These are phyloP conservation scores for Amaranthus cruentus DNA, from an alignment of 148 eudicot genomes.

Conservation along the genomic window DNA sequence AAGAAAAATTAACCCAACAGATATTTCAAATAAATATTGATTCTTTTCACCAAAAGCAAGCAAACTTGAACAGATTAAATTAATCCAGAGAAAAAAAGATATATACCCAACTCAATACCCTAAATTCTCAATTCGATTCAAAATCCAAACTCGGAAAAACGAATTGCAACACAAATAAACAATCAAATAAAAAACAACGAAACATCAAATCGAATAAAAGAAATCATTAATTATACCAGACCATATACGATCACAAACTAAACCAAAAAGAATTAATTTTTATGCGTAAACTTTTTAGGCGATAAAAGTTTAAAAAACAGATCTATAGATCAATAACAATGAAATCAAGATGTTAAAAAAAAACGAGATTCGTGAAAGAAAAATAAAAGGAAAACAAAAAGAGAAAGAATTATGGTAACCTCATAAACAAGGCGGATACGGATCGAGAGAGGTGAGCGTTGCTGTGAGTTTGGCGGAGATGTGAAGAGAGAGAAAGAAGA, in stretches of 20 bases:
- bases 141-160: not conserved
- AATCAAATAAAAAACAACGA: not conserved
- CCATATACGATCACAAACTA: conserved; percentile 7
- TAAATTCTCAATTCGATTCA: not conserved
- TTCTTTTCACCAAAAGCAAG: too few relatives aligned
- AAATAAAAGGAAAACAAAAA: not conserved
- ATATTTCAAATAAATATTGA: not conserved
- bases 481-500: conserved; percentile 1
- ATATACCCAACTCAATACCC: not conserved
- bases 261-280: not conserved
- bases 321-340: conserved; percentile 9
- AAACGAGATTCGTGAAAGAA: not conserved
- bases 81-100: not conserved
- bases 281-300: not conserved
- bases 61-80: not conserved
- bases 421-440: conserved; percentile 41
- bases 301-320: not conserved
- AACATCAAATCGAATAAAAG: not conserved
- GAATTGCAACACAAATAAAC: not conserved
- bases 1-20: not conserved
- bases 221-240: conserved; percentile 7
- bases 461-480: conserved; percentile 1
- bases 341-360: too few relatives aligned
- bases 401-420: conserved; percentile 10
- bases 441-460: conserved; percentile 27